Evolutionary conservation across 768 basidiomycete genomes (phyloP), one percentile per base, ranked within the genome.

Genomic region (Mycena floridula): DNA sequence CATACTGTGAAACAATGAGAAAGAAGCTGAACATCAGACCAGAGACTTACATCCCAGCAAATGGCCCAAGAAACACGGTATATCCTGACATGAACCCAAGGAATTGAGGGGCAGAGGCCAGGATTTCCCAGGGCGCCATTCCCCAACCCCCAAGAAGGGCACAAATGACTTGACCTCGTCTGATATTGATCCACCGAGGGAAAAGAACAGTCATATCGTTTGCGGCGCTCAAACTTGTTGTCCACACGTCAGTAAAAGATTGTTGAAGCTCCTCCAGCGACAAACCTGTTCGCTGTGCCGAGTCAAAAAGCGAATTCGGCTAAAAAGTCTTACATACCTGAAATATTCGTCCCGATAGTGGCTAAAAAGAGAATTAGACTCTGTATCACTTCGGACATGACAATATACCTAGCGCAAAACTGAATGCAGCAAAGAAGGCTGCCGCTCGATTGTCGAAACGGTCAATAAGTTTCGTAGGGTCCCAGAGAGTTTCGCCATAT

Each of bases 121-220:
- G 67, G 43, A 94, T 89, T 62, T 90, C 80, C 91, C 90, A 94
- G 3, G 90, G 89, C 49, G 78, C 81, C n/a, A 89, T 61, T 0
- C 74, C 79, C 90, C 91, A 94, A 1, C 88, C 88, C 3, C 90
- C 89, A 5, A 94, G 57, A 38, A 93, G 43, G 0, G 88, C 86
- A 50, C 88, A 91, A 25, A 94, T 66, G 48, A 88, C 62, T 55
- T 82, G 82, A 1, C 92, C 92, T 8, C 91, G 72, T 42, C 77
- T 72, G 49, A 92, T 88, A 57, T 93, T 88, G 64, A 94, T 77
- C 49, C 75, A 93, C 45, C 72, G 70, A 23, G 87, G 90, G 55
- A 72, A 77, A 30, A 87, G 65, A n/a, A 79, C 89, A 3, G 81
- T 86, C 68, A 92, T 77, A 58, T 94, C 91, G 56, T 92, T 93